Percentiles rank a stretch among this genome's conserved stretches.
Evolutionary conservation across 2,329 filamentous ascomycete genomes (phyloP).

Genomic region (Colletotrichum sp.): DNA sequence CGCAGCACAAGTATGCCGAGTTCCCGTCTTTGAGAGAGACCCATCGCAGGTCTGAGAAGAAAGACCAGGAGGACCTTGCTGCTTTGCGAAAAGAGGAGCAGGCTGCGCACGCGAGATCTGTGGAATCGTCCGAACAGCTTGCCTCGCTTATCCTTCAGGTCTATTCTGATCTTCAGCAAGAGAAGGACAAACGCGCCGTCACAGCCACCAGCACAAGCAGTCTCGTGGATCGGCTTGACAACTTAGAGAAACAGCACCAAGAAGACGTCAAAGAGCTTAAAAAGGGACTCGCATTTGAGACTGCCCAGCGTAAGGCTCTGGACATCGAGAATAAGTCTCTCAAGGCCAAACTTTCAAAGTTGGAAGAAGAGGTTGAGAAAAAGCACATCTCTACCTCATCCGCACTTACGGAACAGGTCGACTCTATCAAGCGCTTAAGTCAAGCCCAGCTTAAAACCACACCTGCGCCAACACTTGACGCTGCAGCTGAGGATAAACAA

Average conservation of each 20-base stretch:
- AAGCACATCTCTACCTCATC: not conserved
- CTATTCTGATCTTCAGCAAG: not conserved
- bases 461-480: not conserved
- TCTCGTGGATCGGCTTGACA: not conserved
- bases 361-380: not conserved
- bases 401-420: not conserved
- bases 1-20: not conserved
- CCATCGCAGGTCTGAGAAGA: constrained; percentile 1
- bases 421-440: not conserved
- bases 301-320: not conserved
- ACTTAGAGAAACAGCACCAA: constrained; percentile 1
- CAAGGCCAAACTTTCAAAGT: not conserved
- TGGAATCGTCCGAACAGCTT: not conserved
- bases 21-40: constrained; percentile 6
- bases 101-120: not conserved
- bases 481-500: not conserved
- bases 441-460: not conserved
- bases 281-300: not conserved
- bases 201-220: not conserved
- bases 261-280: not conserved
- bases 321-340: constrained; percentile 4
- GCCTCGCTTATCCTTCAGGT: not conserved
- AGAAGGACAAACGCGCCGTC: not conserved
- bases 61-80: not conserved
- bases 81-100: not conserved